Base-by-base conservation (phyloP, 2,329 filamentous ascomycete species). In the Paraphoma sp. region DNA sequence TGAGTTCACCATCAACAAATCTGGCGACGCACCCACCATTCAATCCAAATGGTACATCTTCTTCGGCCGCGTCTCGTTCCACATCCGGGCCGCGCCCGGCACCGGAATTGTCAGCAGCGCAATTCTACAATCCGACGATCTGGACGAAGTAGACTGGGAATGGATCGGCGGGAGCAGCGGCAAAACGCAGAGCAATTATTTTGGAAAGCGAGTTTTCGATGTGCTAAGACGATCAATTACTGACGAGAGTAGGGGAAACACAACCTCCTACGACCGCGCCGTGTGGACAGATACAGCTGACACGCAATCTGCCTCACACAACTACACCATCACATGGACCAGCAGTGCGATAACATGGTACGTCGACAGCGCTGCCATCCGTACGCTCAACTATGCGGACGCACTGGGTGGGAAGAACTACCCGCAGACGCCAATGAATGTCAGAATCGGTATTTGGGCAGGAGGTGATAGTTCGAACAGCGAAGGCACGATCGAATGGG, bases 141-240 rank as follows among this genome's bases (percentile, higher is more conserved):
- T 93, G 6, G 92, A 96, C 72, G 91, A 96, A 77, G 86, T 96
- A 38, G 92, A 96, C 71, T 93, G 90, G 78, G 91, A 93, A 71
- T 89, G 91, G 68, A 81, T 92, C 50, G 91, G 91, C 44, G 83
- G 83, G 53, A 87, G 90, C 69, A 75, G 77, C 43, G 85, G 81
- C 6, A 76, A 82, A 36, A 88, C 84, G 4, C 83, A 90, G 64
- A 88, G 33, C 33, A 36, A 36, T 14, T 36, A 36, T 6, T 36
- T 36, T 6, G 33, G 33, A 36, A 36, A 36, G 33, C 14, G 10
- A 10, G 33, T 36, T 10, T 10, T 14, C 6, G 10, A 14, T 36
- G 9, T 36, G 33, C 9, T 10, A 10, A 10, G 33, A 36, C 33
- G 2, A 14, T 36, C 2, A 36, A 36, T 23, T 36, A 6, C 33